Evolutionary conservation across 768 basidiomycete genomes (phyloP).

Genomic region (Mycena epipterygia): DNA sequence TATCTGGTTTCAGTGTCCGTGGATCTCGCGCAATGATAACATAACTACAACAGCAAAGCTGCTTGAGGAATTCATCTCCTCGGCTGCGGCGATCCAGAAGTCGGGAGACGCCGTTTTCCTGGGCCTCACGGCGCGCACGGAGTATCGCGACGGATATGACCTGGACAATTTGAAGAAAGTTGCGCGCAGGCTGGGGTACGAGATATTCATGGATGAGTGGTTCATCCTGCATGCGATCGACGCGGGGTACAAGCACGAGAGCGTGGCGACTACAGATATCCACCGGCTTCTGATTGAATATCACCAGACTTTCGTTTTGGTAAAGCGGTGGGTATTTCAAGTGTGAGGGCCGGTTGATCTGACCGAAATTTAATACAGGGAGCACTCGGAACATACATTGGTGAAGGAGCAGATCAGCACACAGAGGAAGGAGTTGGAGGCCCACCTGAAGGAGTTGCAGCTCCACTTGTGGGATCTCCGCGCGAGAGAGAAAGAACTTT

Average conservation of each 20-base stretch:
- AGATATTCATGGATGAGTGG: conserved; percentile 12
- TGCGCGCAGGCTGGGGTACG: conserved; percentile 4
- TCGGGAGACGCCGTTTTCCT: conserved; percentile 13
- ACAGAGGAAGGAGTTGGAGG: conserved; percentile 11
- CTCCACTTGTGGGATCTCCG: conserved; percentile 13
- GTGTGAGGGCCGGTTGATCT: conserved; percentile 1
- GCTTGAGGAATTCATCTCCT: conserved; percentile 5
- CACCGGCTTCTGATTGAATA: conserved; percentile 6
- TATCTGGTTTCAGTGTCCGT: conserved; percentile 12
- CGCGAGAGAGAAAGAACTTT: conserved; percentile 6
- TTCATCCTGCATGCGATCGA: conserved; percentile 12
- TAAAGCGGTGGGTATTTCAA: conserved; percentile 5
- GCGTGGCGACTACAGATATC: conserved; percentile 9
- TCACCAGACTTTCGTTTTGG: conserved; percentile 6
- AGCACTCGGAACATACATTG: conserved; percentile 6
- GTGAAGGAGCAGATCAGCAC: not conserved
- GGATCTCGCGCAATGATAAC: conserved; percentile 2
- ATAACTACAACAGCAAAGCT: conserved; percentile 1
- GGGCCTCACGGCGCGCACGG: conserved; percentile 4
- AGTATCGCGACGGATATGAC: conserved; percentile 2
- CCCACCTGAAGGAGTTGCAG: conserved; percentile 8
- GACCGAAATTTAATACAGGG: conserved; percentile 3
- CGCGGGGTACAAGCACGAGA: conserved; percentile 10
- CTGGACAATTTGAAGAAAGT: conserved; percentile 11
- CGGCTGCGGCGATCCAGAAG: conserved; percentile 5